phyloP scores from a whole-genome alignment of 257 asterid species.

The Osmanthus fragrans region DNA sequence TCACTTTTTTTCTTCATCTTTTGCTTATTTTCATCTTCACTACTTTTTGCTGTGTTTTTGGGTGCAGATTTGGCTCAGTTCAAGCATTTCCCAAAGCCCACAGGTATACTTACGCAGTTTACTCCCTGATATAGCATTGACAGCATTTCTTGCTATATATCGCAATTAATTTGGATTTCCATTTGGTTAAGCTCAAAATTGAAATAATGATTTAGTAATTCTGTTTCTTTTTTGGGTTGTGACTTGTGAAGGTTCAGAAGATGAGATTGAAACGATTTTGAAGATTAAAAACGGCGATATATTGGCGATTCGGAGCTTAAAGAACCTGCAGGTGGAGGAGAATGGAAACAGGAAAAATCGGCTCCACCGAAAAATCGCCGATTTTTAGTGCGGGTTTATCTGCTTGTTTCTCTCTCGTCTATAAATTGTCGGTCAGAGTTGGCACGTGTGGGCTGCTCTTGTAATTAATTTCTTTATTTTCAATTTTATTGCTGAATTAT shows the following conservation, averaged over 20 bases:
- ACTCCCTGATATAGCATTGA: too few species aligned
- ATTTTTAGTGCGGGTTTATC: slow-evolving; percentile 34
- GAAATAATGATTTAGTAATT: neutral
- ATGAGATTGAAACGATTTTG: slow-evolving; percentile 28
- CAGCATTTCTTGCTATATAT: too few species aligned
- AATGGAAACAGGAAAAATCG: slow-evolving; percentile 25
- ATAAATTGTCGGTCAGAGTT: slow-evolving; percentile 20
- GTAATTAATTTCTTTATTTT: neutral
- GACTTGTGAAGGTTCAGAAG: slow-evolving; percentile 26
- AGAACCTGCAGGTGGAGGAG: slow-evolving; percentile 54
- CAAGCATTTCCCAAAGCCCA: slow-evolving; percentile 28
- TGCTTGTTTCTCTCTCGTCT: neutral
- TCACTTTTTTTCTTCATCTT: neutral
- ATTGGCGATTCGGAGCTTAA: slow-evolving; percentile 57
- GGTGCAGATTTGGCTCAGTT: slow-evolving; percentile 62
- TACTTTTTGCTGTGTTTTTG: neutral
- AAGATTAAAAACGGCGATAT: slow-evolving; percentile 43
- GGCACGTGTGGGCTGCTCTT: slow-evolving; percentile 23
- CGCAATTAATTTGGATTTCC: neutral
- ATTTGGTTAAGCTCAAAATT: neutral
- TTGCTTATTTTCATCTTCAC: neutral
- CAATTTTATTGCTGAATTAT: neutral
- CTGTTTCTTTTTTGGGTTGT: neutral
- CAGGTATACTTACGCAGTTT: slow-evolving; percentile 27
- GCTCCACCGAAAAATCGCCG: slow-evolving; percentile 67